phyloP scores from a whole-genome alignment of 83 land plant genomes.

The Picea mariana region DNA sequence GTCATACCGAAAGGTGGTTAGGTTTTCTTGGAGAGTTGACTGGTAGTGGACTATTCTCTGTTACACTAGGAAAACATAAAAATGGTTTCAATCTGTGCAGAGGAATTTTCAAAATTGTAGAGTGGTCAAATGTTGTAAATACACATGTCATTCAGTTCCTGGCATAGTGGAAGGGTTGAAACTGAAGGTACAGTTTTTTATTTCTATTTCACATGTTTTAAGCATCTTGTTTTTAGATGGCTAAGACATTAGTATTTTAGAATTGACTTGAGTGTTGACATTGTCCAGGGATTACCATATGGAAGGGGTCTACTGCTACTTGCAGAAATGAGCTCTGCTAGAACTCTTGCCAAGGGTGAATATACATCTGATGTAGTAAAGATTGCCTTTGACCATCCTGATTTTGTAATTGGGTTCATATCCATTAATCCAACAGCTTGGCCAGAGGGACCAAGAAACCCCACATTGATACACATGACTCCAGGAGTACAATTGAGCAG shows the following conservation, averaged over 20 bases:
- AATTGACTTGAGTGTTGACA: not conserved
- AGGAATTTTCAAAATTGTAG: slow-evolving; percentile 84
- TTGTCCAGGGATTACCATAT: slow-evolving; percentile 66
- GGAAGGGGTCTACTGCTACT: slow-evolving; percentile 85
- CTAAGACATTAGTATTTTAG: not conserved
- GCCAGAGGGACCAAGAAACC: slow-evolving; percentile 61
- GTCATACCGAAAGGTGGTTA: not conserved
- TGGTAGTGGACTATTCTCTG: not conserved
- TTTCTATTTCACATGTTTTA: not conserved
- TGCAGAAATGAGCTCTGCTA: slow-evolving; percentile 97
- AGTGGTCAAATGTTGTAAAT: slow-evolving; percentile 95
- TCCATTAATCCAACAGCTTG: slow-evolving; percentile 94
- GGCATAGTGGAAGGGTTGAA: slow-evolving; percentile 95
- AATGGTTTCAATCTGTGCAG: slow-evolving; percentile 34
- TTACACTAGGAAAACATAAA: not conserved
- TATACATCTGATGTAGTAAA: slow-evolving; percentile 88
- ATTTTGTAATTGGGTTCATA: slow-evolving; percentile 38
- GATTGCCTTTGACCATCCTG: slow-evolving; percentile 86
- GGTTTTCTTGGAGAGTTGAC: not conserved
- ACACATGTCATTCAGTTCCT: slow-evolving; percentile 21
- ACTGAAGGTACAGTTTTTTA: slow-evolving; percentile 51
- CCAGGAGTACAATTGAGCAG: slow-evolving; percentile 93
- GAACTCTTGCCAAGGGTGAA: slow-evolving; percentile 88
- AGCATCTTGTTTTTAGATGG: not conserved
- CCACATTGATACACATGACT: slow-evolving; percentile 40